A percentile compares a stretch with the other conserved stretches of the same genome.
These are phyloP conservation scores for Picochlorum sp. DNA, from an alignment of 139 green algal species.

Conservation along the genomic window DNA sequence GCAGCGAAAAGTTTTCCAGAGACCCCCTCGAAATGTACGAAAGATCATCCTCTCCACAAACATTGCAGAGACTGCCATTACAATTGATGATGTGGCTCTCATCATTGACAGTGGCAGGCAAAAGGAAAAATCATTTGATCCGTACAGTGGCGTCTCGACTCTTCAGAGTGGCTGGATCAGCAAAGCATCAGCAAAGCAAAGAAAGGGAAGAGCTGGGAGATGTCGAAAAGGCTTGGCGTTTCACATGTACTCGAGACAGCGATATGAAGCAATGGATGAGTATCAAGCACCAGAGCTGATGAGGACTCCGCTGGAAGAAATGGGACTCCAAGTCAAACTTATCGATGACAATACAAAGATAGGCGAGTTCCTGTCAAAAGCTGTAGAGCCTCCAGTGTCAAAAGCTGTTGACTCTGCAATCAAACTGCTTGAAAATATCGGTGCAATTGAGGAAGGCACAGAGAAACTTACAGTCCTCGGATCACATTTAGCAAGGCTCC, in stretches of 20 bases:
- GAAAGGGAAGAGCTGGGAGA: slow-evolving; percentile 64
- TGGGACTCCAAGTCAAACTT: slow-evolving; percentile 61
- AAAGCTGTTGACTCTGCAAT: slow-evolving; percentile 38
- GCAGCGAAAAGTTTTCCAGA: slow-evolving; percentile 53
- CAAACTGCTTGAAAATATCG: slow-evolving; percentile 51
- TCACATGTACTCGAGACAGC: slow-evolving; percentile 64
- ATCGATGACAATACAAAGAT: slow-evolving; percentile 29
- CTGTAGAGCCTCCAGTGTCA: slow-evolving; percentile 45
- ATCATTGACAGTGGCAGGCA: slow-evolving; percentile 66
- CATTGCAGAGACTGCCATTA: slow-evolving; percentile 75
- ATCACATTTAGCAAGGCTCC: slow-evolving; percentile 69
- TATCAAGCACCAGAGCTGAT: slow-evolving; percentile 55
- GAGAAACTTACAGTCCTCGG: slow-evolving; percentile 70
- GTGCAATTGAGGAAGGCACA: slow-evolving; percentile 10
- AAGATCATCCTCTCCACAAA: slow-evolving; percentile 83
- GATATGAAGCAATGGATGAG: slow-evolving; percentile 34
- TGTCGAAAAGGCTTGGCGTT: slow-evolving; percentile 67
- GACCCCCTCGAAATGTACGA: slow-evolving; percentile 44
- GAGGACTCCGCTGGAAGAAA: slow-evolving; percentile 50
- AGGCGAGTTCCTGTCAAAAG: slow-evolving; percentile 47
- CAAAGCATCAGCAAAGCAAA: slow-evolving; percentile 57
- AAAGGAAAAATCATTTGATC: slow-evolving; percentile 82
- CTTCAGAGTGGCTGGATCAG: slow-evolving; percentile 49
- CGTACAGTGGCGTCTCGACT: slow-evolving; percentile 65
- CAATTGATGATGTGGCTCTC: slow-evolving; percentile 77